These are phyloP conservation scores for Talaromyces islandicus DNA, from an alignment of 2,329 filamentous ascomycete species.

Conservation along the genomic window DNA sequence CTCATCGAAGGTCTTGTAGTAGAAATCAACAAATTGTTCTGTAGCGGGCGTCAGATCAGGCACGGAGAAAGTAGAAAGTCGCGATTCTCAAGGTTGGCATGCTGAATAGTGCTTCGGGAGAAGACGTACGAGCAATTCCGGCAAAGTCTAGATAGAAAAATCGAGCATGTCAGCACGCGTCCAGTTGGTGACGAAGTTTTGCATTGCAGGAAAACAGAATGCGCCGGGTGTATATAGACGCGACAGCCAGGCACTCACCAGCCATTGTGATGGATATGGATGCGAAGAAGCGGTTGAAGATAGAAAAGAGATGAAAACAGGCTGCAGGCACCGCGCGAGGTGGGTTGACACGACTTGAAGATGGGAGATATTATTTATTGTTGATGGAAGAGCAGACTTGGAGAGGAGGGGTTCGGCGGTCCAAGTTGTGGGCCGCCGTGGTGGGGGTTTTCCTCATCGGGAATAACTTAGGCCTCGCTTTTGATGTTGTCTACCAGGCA, in stretches of 20 bases:
- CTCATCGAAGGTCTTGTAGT: constrained; percentile 81
- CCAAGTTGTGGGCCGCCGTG: neutral
- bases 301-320: neutral
- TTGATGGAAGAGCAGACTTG: neutral
- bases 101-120: neutral
- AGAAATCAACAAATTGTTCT: constrained; percentile 87
- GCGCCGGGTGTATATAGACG: neutral
- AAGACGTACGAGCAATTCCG: constrained; percentile 9
- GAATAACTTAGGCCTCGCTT: neutral
- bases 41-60: constrained; percentile 8
- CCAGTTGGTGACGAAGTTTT: neutral
- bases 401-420: neutral
- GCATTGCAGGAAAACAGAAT: neutral
- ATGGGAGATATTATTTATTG: neutral
- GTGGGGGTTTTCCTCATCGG: neutral
- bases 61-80: neutral
- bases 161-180: neutral
- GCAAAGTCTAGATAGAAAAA: constrained; percentile 8
- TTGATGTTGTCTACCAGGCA: too few species aligned
- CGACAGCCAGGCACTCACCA: neutral
- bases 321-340: neutral
- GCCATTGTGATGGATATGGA: constrained; percentile 4
- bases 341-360: neutral
- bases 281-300: neutral
- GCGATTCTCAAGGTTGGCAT: neutral